Evolutionary conservation across 805 yeast species (phyloP).

Genomic region (Ogataea polymorpha): DNA sequence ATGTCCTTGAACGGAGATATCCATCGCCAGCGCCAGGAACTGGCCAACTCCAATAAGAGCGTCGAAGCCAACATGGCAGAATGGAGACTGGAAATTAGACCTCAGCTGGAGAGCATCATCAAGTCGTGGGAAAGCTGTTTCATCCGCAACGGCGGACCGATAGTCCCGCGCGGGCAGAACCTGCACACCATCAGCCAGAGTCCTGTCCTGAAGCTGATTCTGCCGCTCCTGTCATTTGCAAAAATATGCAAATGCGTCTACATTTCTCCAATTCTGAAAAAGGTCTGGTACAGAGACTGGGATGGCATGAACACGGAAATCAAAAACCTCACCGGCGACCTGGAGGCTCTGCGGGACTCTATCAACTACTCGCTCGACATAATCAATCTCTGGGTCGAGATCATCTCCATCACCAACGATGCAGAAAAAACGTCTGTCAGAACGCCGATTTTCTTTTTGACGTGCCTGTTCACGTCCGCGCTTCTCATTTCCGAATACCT

Average conservation of each 20-base stretch:
- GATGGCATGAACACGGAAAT: conserved; percentile 55
- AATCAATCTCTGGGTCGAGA: conserved; percentile 67
- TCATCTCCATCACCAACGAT: conserved; percentile 61
- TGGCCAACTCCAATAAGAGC: conserved; percentile 27
- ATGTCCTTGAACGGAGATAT: conserved; percentile 68
- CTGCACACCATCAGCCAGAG: conserved; percentile 46
- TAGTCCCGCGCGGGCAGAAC: conserved; percentile 51
- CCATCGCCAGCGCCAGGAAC: conserved; percentile 44
- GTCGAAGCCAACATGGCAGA: conserved; percentile 47
- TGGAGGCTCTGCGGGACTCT: conserved; percentile 64
- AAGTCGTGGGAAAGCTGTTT: conserved; percentile 68
- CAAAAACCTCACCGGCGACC: conserved; percentile 46
- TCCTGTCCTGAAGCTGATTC: conserved; percentile 58
- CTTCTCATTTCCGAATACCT: conserved; percentile 63
- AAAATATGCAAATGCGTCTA: conserved; percentile 63
- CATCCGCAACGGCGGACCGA: conserved; percentile 59
- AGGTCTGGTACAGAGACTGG: conserved; percentile 69
- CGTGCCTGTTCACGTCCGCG: conserved; percentile 64
- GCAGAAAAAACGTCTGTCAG: conserved; percentile 65
- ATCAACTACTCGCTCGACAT: conserved; percentile 55
- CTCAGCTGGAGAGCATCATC: conserved; percentile 53
- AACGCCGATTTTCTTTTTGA: conserved; percentile 73
- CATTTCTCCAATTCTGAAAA: conserved; percentile 57
- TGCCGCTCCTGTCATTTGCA: conserved; percentile 66
- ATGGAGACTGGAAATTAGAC: conserved; percentile 66